Base-by-base conservation (phyloP, 2,329 filamentous ascomycete genomes). In the Colletotrichum karsti region DNA sequence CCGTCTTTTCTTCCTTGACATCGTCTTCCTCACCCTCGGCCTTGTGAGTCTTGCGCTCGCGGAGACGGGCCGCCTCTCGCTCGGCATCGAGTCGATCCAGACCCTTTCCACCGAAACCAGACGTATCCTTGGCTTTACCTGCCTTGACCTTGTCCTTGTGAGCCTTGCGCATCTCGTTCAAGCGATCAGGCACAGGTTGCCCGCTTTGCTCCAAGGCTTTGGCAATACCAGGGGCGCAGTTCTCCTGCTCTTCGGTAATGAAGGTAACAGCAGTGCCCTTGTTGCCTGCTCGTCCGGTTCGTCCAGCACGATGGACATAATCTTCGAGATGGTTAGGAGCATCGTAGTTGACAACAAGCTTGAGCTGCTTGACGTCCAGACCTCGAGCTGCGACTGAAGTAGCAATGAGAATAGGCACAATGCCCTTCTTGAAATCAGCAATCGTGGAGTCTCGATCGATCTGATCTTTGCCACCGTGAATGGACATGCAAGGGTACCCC, bases 351-450 rank as follows among this genome's bases (percentile, higher is more conserved):
- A 99, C 91, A 60, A 99, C 96, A 33, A 98, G 87, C 79, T 97
- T 98, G 35, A 99, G 86, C 77, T 97, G 94, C 81, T 98, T 97
- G 48, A 99, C 95, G 78, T 99, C 96, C 42, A 99, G 85, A 69
- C 96, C 96, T 79, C 96, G 93, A 56, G 96, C 96, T 41, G 96
- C 96, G 66, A 99, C 94, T 10, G 95, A 98, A 0, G 96, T 99
- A 10, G 96, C 96, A 75, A 98, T 92, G 76, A 99, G 85, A 63
- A 99, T 92, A 0, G 95, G 95, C 53, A 97, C 89, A 46, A 95
- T 89, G 63, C 96, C 96, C 73, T 91, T 92, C 81, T 97, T 98
- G 86, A 98, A 98, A 77, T 98, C 94, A 42, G 92, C 87, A 73
- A 98, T 97, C 13, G 94, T 95, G 65, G 94, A 95, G 79, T 97